A percentile compares a stretch with the other conserved stretches of the same genome.
These are phyloP conservation scores for Termitomyces sp. DNA, from an alignment of 768 basidiomycete genomes.

Conservation along the genomic window DNA sequence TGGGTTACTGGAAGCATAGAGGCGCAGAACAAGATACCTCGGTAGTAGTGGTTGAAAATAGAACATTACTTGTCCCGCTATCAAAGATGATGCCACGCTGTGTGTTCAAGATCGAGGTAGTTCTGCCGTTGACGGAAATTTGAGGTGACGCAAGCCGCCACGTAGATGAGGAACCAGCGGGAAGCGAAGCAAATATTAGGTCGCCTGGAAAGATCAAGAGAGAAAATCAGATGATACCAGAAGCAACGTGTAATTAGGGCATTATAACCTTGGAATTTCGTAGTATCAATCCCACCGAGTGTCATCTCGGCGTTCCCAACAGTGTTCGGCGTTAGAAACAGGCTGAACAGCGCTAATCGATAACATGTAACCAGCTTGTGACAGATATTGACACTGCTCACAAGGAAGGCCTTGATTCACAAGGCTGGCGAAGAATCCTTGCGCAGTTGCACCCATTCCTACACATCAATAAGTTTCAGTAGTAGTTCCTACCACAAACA, in stretches of 20 bases:
- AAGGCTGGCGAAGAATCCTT: slow-evolving; percentile 45
- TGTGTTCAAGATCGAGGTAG: slow-evolving; percentile 33
- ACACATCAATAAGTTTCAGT: background rate
- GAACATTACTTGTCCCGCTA: slow-evolving; percentile 50
- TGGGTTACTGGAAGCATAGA: slow-evolving; percentile 2
- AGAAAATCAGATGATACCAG: background rate
- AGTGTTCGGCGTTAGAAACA: slow-evolving; percentile 41
- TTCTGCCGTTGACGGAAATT: slow-evolving; percentile 48
- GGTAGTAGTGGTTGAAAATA: slow-evolving; percentile 43
- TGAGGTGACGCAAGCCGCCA: slow-evolving; percentile 43
- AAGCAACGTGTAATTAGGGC: background rate
- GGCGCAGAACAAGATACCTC: slow-evolving; percentile 25
- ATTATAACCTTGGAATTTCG: slow-evolving; percentile 41
- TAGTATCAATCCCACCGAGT: slow-evolving; percentile 44
- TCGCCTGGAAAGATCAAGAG: slow-evolving; percentile 22
- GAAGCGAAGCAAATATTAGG: slow-evolving; percentile 36
- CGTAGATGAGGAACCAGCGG: slow-evolving; percentile 25
- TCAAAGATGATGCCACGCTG: slow-evolving; percentile 47
- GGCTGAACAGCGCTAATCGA: slow-evolving; percentile 39
- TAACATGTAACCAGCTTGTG: slow-evolving; percentile 10
- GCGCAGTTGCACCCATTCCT: slow-evolving; percentile 46
- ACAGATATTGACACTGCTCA: slow-evolving; percentile 17
- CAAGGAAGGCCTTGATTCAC: slow-evolving; percentile 43
- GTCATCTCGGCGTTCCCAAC: slow-evolving; percentile 49
- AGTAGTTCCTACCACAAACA: background rate